These are phyloP conservation scores for Coemansia sp. DNA, from an alignment of 192 early-diverging fungal species.

Conservation along the genomic window DNA sequence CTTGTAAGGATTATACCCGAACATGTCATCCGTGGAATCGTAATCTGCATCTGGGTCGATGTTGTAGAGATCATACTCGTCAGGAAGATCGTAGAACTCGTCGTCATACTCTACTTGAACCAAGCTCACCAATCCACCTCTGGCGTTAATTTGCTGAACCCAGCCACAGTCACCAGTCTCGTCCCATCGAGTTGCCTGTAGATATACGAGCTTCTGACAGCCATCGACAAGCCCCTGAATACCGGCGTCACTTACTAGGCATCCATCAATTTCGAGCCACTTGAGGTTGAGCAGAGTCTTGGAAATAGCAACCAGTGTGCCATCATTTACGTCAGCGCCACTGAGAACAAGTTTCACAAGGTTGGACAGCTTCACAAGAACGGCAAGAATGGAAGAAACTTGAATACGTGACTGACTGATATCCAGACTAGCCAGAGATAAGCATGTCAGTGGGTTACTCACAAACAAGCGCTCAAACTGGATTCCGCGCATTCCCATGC, in stretches of 20 bases:
- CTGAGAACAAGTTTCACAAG: background rate
- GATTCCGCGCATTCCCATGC: conserved; percentile 6
- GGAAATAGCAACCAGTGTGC: background rate
- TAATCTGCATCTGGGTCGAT: too few relatives aligned
- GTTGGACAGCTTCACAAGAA: background rate
- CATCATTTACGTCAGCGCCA: background rate
- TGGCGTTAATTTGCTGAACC: too few relatives aligned
- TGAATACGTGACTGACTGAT: conserved; percentile 14
- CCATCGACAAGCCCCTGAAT: background rate
- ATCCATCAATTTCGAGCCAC: background rate
- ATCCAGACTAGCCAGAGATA: background rate
- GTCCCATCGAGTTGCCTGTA: background rate
- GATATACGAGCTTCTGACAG: background rate
- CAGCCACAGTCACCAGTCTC: too few relatives aligned
- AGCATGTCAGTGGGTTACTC: background rate
- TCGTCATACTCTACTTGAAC: too few relatives aligned
- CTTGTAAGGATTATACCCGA: too few relatives aligned
- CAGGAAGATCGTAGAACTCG: too few relatives aligned
- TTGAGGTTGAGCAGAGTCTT: background rate
- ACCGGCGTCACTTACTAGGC: background rate
- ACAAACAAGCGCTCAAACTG: conserved; percentile 7
- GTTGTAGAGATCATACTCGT: too few relatives aligned
- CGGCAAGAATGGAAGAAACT: background rate
- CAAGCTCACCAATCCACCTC: too few relatives aligned
- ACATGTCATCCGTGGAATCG: too few relatives aligned